phyloP scores from a whole-genome alignment of 768 basidiomycete species.

The Calocera cornea region DNA sequence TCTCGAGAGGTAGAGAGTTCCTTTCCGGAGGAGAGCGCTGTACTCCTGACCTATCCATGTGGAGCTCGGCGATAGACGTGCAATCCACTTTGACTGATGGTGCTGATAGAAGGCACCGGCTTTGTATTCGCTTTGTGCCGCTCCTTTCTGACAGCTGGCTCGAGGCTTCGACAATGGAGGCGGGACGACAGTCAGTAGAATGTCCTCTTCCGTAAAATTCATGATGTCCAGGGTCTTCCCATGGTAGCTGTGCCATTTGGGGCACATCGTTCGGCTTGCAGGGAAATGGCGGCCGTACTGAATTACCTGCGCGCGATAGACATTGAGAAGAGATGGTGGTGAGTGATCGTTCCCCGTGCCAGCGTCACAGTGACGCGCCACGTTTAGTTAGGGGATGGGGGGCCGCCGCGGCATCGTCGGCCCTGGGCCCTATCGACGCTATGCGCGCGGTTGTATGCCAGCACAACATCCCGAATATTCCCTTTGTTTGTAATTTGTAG shows the following conservation, averaged over 20 bases:
- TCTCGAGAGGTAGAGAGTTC: not conserved
- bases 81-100: not conserved
- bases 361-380: not conserved
- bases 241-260: not conserved
- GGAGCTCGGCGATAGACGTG: not conserved
- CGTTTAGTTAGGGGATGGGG: not conserved
- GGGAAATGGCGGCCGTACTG: not conserved
- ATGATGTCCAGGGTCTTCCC: slow-evolving; percentile 1
- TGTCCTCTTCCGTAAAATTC: not conserved
- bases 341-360: not conserved
- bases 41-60: not conserved
- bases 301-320: not conserved
- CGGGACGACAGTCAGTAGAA: not conserved
- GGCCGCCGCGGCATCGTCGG: not conserved
- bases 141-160: not conserved
- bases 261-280: not conserved
- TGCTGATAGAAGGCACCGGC: not conserved
- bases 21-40: not conserved
- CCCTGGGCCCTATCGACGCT: not conserved
- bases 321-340: not conserved
- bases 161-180: not conserved
- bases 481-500: no score
- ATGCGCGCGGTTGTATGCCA: no score
- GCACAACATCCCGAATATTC: no score
- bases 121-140: slow-evolving; percentile 1